A percentile compares a stretch with the other conserved stretches of the same genome.
These are phyloP conservation scores for Marasmius tenuissimus DNA, from an alignment of 1,284 basidiomycete species.

Conservation along the genomic window DNA sequence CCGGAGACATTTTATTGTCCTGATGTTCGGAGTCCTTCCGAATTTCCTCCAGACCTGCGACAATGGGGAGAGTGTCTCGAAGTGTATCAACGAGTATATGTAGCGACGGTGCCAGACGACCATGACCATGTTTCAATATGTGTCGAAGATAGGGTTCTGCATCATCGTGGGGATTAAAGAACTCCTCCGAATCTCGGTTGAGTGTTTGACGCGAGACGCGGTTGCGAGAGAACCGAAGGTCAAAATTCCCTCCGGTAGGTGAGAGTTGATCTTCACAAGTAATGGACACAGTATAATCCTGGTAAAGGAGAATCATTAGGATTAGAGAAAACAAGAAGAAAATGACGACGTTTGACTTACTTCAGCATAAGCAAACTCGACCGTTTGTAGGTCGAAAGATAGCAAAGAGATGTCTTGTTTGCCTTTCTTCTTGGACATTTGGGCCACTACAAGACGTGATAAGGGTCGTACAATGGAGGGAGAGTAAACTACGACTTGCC, in stretches of 20 bases:
- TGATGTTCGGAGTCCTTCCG: constrained; percentile 33
- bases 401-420: constrained; percentile 77
- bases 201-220: constrained; percentile 23
- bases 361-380: constrained; percentile 79
- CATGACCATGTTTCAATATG: constrained; percentile 64
- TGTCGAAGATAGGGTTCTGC: constrained; percentile 68
- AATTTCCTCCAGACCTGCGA: constrained; percentile 67
- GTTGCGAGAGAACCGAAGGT: constrained; percentile 68
- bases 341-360: constrained; percentile 30
- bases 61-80: constrained; percentile 73
- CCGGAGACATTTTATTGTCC: constrained; percentile 25
- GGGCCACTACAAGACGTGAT: constrained; percentile 55
- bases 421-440: constrained; percentile 69
- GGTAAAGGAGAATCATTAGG: neutral
- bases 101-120: constrained; percentile 60
- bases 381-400: constrained; percentile 86
- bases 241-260: constrained; percentile 62
- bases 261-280: constrained; percentile 70
- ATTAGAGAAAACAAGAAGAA: neutral
- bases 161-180: constrained; percentile 70
- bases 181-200: constrained; percentile 24
- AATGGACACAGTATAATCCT: constrained; percentile 76
- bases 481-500: constrained; percentile 39
- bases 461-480: constrained; percentile 5
- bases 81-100: constrained; percentile 65